Percentiles rank a stretch among this genome's conserved stretches.
These are phyloP conservation scores for Ganoderma meredithae DNA, from an alignment of 1,284 basidiomycete species.

Conservation along the genomic window DNA sequence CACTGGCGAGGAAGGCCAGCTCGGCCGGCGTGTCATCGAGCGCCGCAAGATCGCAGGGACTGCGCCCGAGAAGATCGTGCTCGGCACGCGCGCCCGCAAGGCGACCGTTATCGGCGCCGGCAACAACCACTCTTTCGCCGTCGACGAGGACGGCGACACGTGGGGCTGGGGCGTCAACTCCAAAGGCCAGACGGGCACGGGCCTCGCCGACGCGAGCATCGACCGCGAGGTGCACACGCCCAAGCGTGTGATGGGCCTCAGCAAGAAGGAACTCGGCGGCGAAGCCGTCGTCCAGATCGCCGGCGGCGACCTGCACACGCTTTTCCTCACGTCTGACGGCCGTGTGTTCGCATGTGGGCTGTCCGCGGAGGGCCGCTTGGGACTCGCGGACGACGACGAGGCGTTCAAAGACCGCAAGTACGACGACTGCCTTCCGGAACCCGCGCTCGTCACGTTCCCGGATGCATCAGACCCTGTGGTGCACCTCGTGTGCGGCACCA, in stretches of 20 bases:
- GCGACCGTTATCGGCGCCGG: conserved; percentile 84
- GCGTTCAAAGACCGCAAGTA: conserved; percentile 60
- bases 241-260: conserved; percentile 70
- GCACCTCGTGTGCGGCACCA: conserved; percentile 78
- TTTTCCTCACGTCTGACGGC: conserved; percentile 87
- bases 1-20: conserved; percentile 86
- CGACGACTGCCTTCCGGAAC: conserved; percentile 66
- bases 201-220: conserved; percentile 53
- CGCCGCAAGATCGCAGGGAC: conserved; percentile 87
- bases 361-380: conserved; percentile 81
- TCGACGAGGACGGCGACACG: conserved; percentile 82
- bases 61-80: conserved; percentile 79
- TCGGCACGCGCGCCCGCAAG: conserved; percentile 73
- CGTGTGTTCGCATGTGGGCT: conserved; percentile 87
- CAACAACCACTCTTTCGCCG: conserved; percentile 88
- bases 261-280: conserved; percentile 71
- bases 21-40: conserved; percentile 86
- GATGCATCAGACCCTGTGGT: conserved; percentile 74
- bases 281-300: conserved; percentile 75
- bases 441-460: conserved; percentile 74
- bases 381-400: conserved; percentile 67
- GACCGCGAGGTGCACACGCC: conserved; percentile 73
- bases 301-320: conserved; percentile 87
- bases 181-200: conserved; percentile 72
- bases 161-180: conserved; percentile 95